Base-by-base conservation (phyloP, 176 grass and related monocot genomes). In the Triticum urartu region DNA sequence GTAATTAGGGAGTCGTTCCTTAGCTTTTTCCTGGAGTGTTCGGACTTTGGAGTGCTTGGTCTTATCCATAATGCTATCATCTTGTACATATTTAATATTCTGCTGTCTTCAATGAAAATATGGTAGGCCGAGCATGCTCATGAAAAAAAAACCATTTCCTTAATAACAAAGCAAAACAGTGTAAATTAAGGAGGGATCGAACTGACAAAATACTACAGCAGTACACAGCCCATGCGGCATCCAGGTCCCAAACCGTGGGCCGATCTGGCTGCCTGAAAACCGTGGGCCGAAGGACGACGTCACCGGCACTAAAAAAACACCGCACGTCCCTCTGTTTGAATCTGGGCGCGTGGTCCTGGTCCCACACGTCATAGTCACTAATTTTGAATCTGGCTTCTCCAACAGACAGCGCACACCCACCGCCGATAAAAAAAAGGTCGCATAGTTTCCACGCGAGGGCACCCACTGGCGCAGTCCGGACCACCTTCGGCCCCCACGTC, bases 351-450 rank as follows among this genome's bases (percentile, higher is more conserved):
- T 7, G 5, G 5, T 15, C 2, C 17, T 18, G 30, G 30, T 25
- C 28, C 86, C 65, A 30, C 68, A 7, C 36, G 77, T 81, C 83
- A 85, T 20, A 0, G 1, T 1, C 25, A 35, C 9, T 0, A 21
- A 24, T 56, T 89, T 89, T 89, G 78, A 86, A 77, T 81, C 70
- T 68, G 20, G 7, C 69, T 20, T 20, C 24, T 12, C 42, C 42
- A 76, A n/a, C 5, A 30, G 79, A 75, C 59, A 28, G 39, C 45
- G 24, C 5, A 33, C 24, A 68, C 56, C 32, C 52, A 58, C 52
- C 52, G 18, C 52, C 52, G 52, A 58, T 58, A 58, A 58, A 58
- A 58, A 56, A 58, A 58, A 38, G 18, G 35, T 47, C 64, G 21
- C 79, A 30, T 15, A 52, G 43, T 64, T 72, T 18, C 30, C 76